Conservation (phyloP, 441 rosid genomes). For the Jatropha podagrica region DNA sequence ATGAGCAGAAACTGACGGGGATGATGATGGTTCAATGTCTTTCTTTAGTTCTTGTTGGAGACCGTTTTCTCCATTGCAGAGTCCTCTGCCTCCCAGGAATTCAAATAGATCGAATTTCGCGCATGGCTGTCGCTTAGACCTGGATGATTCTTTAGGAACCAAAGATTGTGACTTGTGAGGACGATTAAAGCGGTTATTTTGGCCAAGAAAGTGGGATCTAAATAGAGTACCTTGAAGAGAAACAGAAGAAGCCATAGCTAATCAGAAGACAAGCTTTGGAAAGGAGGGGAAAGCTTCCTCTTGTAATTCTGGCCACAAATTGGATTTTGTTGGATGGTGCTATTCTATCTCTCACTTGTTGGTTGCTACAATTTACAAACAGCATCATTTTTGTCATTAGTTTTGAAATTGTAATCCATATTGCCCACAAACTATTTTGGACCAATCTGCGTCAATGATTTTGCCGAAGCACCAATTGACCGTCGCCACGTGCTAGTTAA, state of each 20-base stretch:
- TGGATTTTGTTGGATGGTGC: constrained; percentile 21
- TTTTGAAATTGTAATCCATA: neutral
- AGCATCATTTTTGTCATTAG: neutral
- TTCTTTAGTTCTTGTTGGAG: constrained; percentile 53
- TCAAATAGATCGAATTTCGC: constrained; percentile 62
- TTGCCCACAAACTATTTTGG: neutral
- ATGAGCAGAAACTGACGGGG: neutral
- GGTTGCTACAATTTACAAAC: neutral
- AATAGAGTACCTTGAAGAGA: constrained; percentile 41
- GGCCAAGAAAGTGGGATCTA: constrained; percentile 54
- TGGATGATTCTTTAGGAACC: constrained; percentile 32
- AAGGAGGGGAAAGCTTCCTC: neutral
- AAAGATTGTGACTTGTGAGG: constrained; percentile 32
- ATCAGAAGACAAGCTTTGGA: constrained; percentile 7
- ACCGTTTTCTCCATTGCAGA: constrained; percentile 76
- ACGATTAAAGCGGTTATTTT: constrained; percentile 21
- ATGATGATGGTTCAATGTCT: constrained; percentile 26
- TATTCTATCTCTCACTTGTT: neutral
- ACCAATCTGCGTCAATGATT: neutral
- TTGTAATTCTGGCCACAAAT: constrained; percentile 32
- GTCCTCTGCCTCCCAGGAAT: constrained; percentile 82
- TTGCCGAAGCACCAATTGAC: neutral
- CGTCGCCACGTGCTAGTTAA: neutral
- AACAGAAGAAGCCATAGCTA: constrained; percentile 59
- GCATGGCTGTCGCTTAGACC: constrained; percentile 24